Conservation (phyloP, 2,329 filamentous ascomycete species). For the Paraconiothyrium brasiliense region DNA sequence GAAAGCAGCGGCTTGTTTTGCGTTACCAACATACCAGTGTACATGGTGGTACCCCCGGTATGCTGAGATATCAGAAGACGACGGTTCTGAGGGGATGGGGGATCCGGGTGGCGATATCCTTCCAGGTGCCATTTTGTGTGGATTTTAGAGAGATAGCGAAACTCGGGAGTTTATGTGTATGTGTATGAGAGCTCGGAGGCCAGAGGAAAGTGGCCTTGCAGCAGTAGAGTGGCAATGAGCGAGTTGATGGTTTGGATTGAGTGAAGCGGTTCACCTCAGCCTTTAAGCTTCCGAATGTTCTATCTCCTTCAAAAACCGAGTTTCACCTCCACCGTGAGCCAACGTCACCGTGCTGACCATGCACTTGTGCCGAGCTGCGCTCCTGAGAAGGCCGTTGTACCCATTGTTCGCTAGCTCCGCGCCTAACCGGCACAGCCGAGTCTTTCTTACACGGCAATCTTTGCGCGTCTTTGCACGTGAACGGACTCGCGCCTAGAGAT, state of each 20-base stretch:
- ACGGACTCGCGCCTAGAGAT: background rate
- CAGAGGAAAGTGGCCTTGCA: background rate
- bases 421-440: constrained; percentile 19
- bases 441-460: background rate
- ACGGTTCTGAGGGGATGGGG: constrained; percentile 33
- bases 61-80: constrained; percentile 50
- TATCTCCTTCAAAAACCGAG: constrained; percentile 20
- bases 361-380: constrained; percentile 21
- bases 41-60: constrained; percentile 92
- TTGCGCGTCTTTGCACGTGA: background rate
- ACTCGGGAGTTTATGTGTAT: background rate
- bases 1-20: constrained; percentile 91
- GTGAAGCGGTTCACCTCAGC: background rate
- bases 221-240: background rate
- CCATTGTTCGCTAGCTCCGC: constrained; percentile 19
- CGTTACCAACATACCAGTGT: constrained; percentile 96
- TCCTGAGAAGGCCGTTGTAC: constrained; percentile 20
- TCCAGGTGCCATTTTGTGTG: constrained; percentile 40
- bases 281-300: constrained; percentile 13
- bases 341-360: constrained; percentile 17
- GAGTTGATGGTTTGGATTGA: background rate
- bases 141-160: background rate
- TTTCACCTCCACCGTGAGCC: background rate
- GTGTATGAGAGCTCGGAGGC: background rate
- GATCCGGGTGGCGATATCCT: constrained; percentile 55